phyloP scores from a whole-genome alignment of 805 yeast genomes.

The Monosporozyma yasuniensis region DNA sequence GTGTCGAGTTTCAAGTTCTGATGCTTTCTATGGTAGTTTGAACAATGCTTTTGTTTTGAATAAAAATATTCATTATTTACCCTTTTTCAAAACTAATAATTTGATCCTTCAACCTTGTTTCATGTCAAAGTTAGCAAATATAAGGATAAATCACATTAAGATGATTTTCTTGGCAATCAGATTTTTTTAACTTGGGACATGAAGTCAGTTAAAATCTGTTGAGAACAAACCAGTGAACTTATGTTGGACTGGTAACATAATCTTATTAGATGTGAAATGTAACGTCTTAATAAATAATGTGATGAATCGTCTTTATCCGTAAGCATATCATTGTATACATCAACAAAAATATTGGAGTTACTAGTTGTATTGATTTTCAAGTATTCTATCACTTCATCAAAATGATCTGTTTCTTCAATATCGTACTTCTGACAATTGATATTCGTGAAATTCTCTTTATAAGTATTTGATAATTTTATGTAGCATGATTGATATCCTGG shows the following conservation, averaged over 20 bases:
- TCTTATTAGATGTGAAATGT: neutral
- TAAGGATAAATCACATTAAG: neutral
- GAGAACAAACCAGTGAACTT: neutral
- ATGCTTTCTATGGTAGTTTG: no score
- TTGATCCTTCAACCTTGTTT: neutral
- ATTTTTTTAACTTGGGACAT: neutral
- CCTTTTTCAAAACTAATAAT: neutral
- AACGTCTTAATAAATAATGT: neutral
- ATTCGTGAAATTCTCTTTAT: neutral
- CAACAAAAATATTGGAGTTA: neutral
- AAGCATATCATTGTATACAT: neutral
- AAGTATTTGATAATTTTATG: neutral
- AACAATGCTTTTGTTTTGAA: no score
- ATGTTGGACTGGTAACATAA: neutral
- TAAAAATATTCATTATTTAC: no score
- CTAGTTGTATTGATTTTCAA: neutral
- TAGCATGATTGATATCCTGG: neutral
- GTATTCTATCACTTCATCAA: neutral
- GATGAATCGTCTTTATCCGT: neutral
- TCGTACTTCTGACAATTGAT: neutral
- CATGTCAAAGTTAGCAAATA: neutral
- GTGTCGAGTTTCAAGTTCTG: no score
- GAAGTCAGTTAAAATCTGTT: neutral
- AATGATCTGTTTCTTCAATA: neutral
- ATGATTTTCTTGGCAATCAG: neutral